A percentile compares a stretch with the other conserved stretches of the same genome.
phyloP scores from a whole-genome alignment of 2,329 filamentous ascomycete species.

The Penicillium thymicola region DNA sequence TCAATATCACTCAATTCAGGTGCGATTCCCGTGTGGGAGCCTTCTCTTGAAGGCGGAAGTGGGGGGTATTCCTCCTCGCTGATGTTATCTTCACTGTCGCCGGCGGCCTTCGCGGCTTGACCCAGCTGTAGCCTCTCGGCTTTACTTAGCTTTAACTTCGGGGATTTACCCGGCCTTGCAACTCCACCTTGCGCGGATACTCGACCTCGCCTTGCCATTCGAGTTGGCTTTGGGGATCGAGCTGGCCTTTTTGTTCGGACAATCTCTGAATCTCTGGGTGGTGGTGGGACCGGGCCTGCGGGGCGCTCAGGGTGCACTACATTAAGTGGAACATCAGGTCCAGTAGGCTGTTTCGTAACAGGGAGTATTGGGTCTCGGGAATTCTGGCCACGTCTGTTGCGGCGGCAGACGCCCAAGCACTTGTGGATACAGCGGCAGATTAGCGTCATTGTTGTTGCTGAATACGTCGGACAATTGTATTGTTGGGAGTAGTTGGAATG shows the following conservation, averaged over 20 bases:
- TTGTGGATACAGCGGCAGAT: neutral
- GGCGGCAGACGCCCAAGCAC: neutral
- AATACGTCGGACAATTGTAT: neutral
- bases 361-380: no score
- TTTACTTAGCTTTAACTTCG: neutral
- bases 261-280: no score
- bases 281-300: no score
- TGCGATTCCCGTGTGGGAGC: neutral
- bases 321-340: neutral
- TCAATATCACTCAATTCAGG: neutral
- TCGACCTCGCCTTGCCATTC: neutral
- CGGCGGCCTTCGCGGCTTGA: no score
- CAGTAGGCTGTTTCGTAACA: neutral
- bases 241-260: no score
- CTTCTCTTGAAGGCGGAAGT: neutral
- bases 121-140: neutral
- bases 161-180: neutral
- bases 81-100: neutral
- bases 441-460: neutral
- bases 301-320: no score
- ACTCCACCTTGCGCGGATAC: neutral
- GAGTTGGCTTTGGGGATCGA: neutral
- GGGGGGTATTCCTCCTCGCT: neutral
- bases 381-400: neutral
- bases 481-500: neutral